phyloP scores from a whole-genome alignment of 2,329 filamentous ascomycete genomes.

The Daldinia eschscholtzii region DNA sequence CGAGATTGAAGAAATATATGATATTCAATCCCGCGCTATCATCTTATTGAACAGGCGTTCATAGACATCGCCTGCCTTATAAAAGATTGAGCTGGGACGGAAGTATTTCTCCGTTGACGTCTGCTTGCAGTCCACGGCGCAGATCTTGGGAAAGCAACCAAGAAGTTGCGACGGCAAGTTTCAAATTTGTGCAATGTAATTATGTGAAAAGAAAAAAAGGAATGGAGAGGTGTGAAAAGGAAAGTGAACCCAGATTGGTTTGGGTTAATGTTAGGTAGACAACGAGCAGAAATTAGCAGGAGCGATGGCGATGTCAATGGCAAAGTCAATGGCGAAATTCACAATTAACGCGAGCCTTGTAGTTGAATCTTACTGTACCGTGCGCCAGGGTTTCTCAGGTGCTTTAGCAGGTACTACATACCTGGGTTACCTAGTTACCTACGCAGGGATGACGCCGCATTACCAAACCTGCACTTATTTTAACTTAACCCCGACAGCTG shows the following conservation, averaged over 20 bases:
- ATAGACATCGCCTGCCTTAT: conserved; percentile 3
- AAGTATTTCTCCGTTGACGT: conserved; percentile 10
- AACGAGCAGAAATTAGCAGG: neutral
- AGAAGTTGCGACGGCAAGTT: neutral
- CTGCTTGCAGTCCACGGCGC: neutral
- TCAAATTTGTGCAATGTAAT: neutral
- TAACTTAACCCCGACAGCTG: conserved; percentile 20
- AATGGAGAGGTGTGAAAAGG: neutral
- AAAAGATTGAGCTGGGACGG: neutral
- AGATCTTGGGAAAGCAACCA: neutral
- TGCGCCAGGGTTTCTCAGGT: conserved; percentile 5
- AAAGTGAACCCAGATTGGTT: neutral
- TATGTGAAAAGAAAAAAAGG: neutral
- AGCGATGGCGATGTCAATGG: conserved; percentile 15
- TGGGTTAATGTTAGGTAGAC: neutral
- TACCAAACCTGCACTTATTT: conserved; percentile 5
- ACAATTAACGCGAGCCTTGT: conserved; percentile 27
- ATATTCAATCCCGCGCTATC: conserved; percentile 16
- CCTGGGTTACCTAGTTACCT: neutral
- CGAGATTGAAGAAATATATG: conserved; percentile 1
- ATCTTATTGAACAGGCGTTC: conserved; percentile 14
- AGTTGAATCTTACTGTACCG: conserved; percentile 8
- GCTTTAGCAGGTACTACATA: neutral
- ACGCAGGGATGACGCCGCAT: conserved; percentile 39
- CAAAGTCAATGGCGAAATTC: conserved; percentile 30